Conservation (phyloP, 225 moss, liverwort and hornwort species). For the Lunularia cruciata region DNA sequence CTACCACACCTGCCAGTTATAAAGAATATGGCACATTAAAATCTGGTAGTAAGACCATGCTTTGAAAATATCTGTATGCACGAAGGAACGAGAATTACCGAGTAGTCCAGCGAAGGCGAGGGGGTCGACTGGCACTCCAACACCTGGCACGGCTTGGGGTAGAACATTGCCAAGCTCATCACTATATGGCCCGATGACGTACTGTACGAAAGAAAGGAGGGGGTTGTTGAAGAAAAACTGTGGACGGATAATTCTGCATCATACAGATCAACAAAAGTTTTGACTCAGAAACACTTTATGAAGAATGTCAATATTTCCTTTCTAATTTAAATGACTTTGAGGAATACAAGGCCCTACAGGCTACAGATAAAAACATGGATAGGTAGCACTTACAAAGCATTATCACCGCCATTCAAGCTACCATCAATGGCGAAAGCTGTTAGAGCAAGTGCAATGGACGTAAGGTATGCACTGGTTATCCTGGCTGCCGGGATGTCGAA, state of each 20-base stretch:
- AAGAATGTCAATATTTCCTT: too few species aligned
- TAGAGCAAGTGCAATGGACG: conserved; percentile 62
- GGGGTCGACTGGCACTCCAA: conserved; percentile 95
- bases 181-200: conserved; percentile 82
- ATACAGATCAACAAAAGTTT: background rate
- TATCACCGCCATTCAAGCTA: conserved; percentile 97
- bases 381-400: conserved; percentile 64
- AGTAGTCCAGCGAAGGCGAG: conserved; percentile 95
- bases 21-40: background rate
- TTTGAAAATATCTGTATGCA: background rate
- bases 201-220: conserved; percentile 88
- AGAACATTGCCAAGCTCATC: conserved; percentile 98
- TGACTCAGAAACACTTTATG: background rate
- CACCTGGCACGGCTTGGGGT: conserved; percentile 90
- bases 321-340: background rate
- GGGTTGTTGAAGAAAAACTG: conserved; percentile 95
- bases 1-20: conserved; percentile 69
- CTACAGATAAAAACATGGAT: background rate
- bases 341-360: background rate
- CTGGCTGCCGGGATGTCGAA: conserved; percentile 96
- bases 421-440: conserved; percentile 75
- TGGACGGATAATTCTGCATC: conserved; percentile 78
- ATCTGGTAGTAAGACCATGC: too few species aligned
- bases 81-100: conserved; percentile 35
- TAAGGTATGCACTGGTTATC: conserved; percentile 72